Percentiles rank a stretch among this genome's conserved stretches.
Conservation (phyloP, 768 basidiomycete species). For the Mycena epipterygia region DNA sequence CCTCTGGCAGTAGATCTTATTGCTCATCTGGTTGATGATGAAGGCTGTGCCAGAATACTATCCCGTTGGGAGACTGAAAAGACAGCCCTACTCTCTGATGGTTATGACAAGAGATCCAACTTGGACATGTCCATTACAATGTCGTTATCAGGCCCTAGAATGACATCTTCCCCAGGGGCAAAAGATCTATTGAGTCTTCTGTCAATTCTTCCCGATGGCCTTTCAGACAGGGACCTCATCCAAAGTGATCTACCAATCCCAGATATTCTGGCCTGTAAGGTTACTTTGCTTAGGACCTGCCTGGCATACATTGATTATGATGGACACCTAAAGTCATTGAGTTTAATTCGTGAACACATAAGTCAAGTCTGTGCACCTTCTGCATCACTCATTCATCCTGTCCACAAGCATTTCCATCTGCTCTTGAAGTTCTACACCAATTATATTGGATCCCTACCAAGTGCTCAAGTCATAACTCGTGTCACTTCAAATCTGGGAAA, state of each 20-base stretch:
- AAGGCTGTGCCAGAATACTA: not conserved
- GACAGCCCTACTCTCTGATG: conserved; percentile 9
- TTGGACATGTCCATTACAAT: conserved; percentile 20
- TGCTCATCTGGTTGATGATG: conserved; percentile 11
- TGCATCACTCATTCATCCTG: not conserved
- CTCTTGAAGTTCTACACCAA: not conserved
- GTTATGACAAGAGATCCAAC: conserved; percentile 19
- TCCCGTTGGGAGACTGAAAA: conserved; percentile 13
- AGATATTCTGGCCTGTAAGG: not conserved
- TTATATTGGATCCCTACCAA: not conserved
- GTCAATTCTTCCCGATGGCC: conserved; percentile 13
- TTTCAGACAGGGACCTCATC: conserved; percentile 9
- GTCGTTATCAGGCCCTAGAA: conserved; percentile 19
- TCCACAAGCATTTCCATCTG: not conserved
- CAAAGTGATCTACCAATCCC: not conserved
- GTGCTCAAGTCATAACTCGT: not conserved
- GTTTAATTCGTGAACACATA: not conserved
- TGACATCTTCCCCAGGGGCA: not conserved
- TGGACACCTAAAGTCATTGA: not conserved
- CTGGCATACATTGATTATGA: conserved; percentile 10
- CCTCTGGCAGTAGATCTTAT: conserved; percentile 20
- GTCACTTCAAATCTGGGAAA: not conserved
- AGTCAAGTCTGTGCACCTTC: not conserved
- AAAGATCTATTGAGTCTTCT: conserved; percentile 7
- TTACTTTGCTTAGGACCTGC: conserved; percentile 2